Base-by-base conservation (phyloP, 1,139 yeast genomes). In the Kurtzmaniella natalensis region DNA sequence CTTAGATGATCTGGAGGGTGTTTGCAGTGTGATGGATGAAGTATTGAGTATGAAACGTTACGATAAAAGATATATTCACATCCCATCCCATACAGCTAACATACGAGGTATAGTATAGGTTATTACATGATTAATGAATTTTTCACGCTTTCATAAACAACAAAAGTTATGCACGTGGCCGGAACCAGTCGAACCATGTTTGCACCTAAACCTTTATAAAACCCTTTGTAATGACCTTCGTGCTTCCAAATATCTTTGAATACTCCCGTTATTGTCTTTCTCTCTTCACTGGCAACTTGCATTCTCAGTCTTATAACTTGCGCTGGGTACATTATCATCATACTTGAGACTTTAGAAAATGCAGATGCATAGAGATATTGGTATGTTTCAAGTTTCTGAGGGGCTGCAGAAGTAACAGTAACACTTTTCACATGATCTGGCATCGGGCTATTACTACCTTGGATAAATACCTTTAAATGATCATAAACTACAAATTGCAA, bases 401-500 rank as follows among this genome's bases (percentile, higher is more conserved):
- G n/a, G n/a, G n/a, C n/a, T n/a, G 46, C 40, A 7, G 40, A n/a
- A n/a, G n/a, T n/a, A n/a, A n/a, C n/a, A n/a, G n/a, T n/a, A n/a
- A n/a, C n/a, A 14, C 8, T n/a, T 18, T 17, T n/a, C 14, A n/a
- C 20, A 3, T 14, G 21, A 10, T 11, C 28, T 38, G 9, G 40
- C n/a, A n/a, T n/a, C n/a, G n/a, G n/a, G n/a, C n/a, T n/a, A n/a
- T n/a, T n/a, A n/a, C n/a, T n/a, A n/a, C n/a, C n/a, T 31, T 13
- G 39, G 36, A 57, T 45, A 38, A 48, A 45, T 19, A 51, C 50
- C 55, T 85, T 87, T 35, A 85, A 49, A 17, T 84, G 75, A 48
- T 89, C 96, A 52, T 92, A 92, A 18, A 87, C 61, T 13, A 95
- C 76, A 51, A 92, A 81, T 49, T 94, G 96, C 11, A 92, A 59